Evolutionary conservation across 2,329 filamentous ascomycete genomes (phyloP), one percentile per base, ranked within the genome.

Genomic region (Xylariomycetidae sp.): DNA sequence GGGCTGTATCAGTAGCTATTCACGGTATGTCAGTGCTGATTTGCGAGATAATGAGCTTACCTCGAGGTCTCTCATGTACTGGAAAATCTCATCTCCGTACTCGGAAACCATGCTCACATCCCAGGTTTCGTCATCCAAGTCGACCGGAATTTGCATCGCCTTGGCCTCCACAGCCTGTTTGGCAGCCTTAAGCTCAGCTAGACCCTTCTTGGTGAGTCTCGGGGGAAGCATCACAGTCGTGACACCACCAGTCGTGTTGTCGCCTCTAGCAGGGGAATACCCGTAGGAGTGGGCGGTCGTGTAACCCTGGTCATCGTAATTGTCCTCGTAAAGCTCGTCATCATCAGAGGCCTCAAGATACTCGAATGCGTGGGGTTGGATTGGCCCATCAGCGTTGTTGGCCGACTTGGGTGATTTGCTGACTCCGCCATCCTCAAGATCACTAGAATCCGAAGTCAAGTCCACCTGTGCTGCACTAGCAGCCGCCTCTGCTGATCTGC

Each of bases 61-160:
- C 80, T 98, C 92, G 32, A 95, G 79, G 37, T 85, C 72, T 32
- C 76, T 78, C 85, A 96, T 87, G 64, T 96, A 95, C 17, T 76
- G 71, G 52, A 96, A 95, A 48, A 98, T 96, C 52, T 98, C 92
- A 12, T 95, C 87, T 29, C 84, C 83, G 53, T 98, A 98, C 56
- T 96, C 90, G 9, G 89, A 85, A 31, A 96, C 92, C 92, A 98
- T 96, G 56, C 85, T 95, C 20, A 90, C 87, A 55, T 96, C 92
- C 79, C 84, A 94, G n/a, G n/a, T n/a, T n/a, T n/a, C n/a, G 32
- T 74, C 69, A 56, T 96, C 90, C 44, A 95, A 90, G 42, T 94
- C 85, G 27, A 88, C 68, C 37, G 95, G 88, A 37, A 92, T 85
- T 4, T 65, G 58, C 1, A 77, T 79, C 17, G 76, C 72, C 18